Conservation (phyloP, 108 stramenopile genomes). For the Nannochloropsis oceanica region DNA sequence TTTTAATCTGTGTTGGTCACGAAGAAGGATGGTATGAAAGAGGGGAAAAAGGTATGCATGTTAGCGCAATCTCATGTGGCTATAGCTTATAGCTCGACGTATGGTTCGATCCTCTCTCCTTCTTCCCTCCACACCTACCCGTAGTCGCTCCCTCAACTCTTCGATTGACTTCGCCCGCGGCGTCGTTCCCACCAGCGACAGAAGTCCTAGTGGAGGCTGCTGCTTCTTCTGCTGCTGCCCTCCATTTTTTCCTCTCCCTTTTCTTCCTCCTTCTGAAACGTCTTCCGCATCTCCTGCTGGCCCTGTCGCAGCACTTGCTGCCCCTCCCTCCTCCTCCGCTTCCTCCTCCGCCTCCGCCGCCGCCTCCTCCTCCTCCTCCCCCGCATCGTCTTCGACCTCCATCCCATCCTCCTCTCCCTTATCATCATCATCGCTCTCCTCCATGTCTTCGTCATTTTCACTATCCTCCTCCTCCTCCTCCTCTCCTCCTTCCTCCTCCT, state of each 20-base stretch:
- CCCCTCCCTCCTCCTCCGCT: background rate
- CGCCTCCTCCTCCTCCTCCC: background rate
- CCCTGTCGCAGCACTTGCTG: background rate
- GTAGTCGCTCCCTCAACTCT: constrained; percentile 27
- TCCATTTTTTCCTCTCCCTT: background rate
- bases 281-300: background rate
- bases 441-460: background rate
- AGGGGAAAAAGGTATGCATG: background rate
- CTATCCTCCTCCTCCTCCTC: background rate
- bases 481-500: background rate
- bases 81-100: too few relatives aligned
- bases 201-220: constrained; percentile 1
- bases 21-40: background rate
- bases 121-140: constrained; percentile 10
- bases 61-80: background rate
- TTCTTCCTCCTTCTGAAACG: constrained; percentile 38
- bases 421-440: background rate
- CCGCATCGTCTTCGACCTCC: background rate
- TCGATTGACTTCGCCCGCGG: constrained; percentile 20
- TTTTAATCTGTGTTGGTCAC: constrained; percentile 9
- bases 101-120: background rate
- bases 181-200: constrained; percentile 18
- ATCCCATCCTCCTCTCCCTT: background rate
- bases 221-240: background rate
- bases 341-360: background rate